Conservation (phyloP, 2,329 filamentous ascomycete genomes). For the Xylaria sp. region DNA sequence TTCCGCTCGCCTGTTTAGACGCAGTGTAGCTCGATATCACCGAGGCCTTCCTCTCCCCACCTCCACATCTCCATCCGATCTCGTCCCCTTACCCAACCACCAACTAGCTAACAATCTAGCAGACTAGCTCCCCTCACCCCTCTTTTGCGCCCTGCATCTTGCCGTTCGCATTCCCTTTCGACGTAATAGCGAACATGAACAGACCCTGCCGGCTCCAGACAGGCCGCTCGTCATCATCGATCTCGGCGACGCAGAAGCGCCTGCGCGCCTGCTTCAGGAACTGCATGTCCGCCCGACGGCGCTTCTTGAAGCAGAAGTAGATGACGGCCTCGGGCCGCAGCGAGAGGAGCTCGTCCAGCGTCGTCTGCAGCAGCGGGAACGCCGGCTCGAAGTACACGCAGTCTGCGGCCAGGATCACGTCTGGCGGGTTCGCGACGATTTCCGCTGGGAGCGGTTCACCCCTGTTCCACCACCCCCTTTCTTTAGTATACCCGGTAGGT, state of each 20-base stretch:
- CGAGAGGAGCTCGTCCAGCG: slow-evolving; percentile 77
- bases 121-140: not conserved
- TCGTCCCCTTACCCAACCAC: not conserved
- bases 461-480: slow-evolving; percentile 54
- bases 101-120: not conserved
- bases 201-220: slow-evolving; percentile 68
- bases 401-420: slow-evolving; percentile 91
- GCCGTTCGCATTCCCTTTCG: slow-evolving; percentile 20
- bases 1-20: not conserved
- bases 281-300: slow-evolving; percentile 81
- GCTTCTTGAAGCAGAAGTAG: slow-evolving; percentile 95
- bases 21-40: slow-evolving; percentile 18
- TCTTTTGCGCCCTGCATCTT: not conserved
- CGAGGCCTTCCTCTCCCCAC: not conserved
- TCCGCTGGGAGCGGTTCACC: slow-evolving; percentile 67
- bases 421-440: slow-evolving; percentile 69
- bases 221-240: slow-evolving; percentile 69
- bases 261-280: slow-evolving; percentile 79
- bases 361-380: slow-evolving; percentile 86
- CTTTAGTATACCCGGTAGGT: slow-evolving; percentile 11
- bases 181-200: slow-evolving; percentile 68
- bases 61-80: not conserved
- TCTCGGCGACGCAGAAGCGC: slow-evolving; percentile 70
- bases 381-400: slow-evolving; percentile 98
- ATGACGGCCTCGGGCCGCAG: slow-evolving; percentile 73